Evolutionary conservation across 202 grass and related monocot genomes (phyloP), one percentile per base, ranked within the genome.

Genomic region (Schoenoplectus triqueter): DNA sequence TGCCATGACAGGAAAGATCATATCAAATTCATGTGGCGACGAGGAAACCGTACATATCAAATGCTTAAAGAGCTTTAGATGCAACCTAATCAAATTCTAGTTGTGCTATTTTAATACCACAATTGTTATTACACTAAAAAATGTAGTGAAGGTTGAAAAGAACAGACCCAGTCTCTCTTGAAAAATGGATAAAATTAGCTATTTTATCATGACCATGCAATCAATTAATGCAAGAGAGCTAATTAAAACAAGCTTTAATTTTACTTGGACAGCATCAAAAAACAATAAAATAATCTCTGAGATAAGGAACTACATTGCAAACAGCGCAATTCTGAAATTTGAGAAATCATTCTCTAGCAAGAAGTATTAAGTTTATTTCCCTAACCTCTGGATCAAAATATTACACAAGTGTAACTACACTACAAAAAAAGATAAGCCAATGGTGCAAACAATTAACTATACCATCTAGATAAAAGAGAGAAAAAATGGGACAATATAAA

Each of bases 401-500:
- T 79, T 13, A 79, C 55, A 79, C 55, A 45, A 79, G 15, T 56
- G 6, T 14, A 40, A 79, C 75, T 79, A 79, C 40, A 6, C 55
- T 79, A 79, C 45, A 45, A 60, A 79, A 31, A 39, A 31, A 59
- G 39, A 79, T 45, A 42, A 44, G 6, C 55, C 44, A 79, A 79
- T 31, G 75, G 39, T 79, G 60, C 7, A 79, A 79, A 79, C 22
- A 79, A 31, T 31, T 67, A 51, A 59, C 65, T 83, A 71, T 55
- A 42, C 66, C 51, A 70, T 55, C 66, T 56, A 71, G 80, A 82
- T 67, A 49, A 57, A 64, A 83, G 66, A 83, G 81, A 83, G 31
- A 60, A 54, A 31, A 62, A 83, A 71, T 69, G 21, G 81, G 19
- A 42, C 61, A 55, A 56, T 55, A 56, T 56, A 55, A 10, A 83